phyloP scores from a whole-genome alignment of 2,329 filamentous ascomycete genomes.

The Neopestalotiopsis sp. region DNA sequence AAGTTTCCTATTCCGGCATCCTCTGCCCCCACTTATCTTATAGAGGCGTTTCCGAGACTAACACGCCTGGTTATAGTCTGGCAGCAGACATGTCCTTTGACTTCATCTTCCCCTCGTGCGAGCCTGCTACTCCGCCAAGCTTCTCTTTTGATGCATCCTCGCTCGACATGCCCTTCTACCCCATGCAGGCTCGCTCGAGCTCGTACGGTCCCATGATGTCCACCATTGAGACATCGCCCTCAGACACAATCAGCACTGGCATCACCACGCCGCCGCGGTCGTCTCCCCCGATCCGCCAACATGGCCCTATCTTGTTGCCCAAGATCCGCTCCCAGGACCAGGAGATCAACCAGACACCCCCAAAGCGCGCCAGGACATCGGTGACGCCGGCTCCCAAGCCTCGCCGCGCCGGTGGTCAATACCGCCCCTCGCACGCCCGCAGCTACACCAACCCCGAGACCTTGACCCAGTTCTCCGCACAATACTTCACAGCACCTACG shows the following conservation, averaged over 20 bases:
- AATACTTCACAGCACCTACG: constrained; percentile 39
- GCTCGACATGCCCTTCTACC: constrained; percentile 58
- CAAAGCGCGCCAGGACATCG: constrained; percentile 64
- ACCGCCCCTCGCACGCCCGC: constrained; percentile 55
- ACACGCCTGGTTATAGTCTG: constrained; percentile 51
- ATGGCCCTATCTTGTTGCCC: constrained; percentile 80
- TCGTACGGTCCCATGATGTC: constrained; percentile 73
- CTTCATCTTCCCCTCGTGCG: constrained; percentile 62
- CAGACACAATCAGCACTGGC: constrained; percentile 70
- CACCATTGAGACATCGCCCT: constrained; percentile 63
- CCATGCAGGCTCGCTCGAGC: constrained; percentile 64
- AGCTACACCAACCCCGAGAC: constrained; percentile 68
- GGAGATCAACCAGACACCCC: constrained; percentile 63
- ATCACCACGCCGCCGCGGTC: constrained; percentile 70
- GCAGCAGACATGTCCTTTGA: constrained; percentile 67
- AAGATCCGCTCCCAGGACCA: constrained; percentile 89
- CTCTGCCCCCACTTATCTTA: constrained; percentile 1
- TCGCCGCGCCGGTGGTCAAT: constrained; percentile 33
- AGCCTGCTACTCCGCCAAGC: constrained; percentile 54
- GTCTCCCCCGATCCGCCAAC: constrained; percentile 74
- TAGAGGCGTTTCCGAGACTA: constrained; percentile 28
- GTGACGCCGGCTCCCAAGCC: constrained; percentile 44
- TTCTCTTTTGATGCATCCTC: constrained; percentile 63
- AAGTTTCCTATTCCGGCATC: constrained; percentile 30
- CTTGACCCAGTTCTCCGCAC: constrained; percentile 45